These are phyloP conservation scores for Populus hybrid DNA, from an alignment of 441 rosid species.

Conservation along the genomic window DNA sequence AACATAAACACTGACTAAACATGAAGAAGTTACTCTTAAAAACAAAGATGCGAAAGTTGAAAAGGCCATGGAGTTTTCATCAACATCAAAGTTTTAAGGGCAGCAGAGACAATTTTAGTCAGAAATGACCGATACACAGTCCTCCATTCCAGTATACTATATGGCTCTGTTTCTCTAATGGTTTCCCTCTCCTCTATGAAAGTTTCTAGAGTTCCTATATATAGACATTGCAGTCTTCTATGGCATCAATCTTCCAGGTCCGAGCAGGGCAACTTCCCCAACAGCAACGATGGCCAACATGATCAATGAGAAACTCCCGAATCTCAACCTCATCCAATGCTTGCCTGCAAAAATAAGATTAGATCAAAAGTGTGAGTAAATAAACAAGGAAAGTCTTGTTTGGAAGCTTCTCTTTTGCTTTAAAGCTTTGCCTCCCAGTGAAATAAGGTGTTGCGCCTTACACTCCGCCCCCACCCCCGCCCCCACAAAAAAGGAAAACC, in stretches of 20 bases:
- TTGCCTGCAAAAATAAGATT: conserved; percentile 46
- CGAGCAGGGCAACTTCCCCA: conserved; percentile 99
- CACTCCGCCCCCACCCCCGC: too few species aligned
- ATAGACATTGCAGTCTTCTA: conserved; percentile 90
- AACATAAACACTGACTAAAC: neutral
- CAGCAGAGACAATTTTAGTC: neutral
- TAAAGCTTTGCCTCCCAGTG: too few species aligned
- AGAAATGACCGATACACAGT: neutral
- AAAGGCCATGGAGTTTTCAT: neutral
- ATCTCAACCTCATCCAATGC: conserved; percentile 86
- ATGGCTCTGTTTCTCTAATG: conserved; percentile 59
- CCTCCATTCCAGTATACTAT: conserved; percentile 6
- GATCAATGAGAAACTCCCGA: conserved; percentile 85
- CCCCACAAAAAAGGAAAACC: too few species aligned
- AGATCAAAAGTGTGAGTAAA: too few species aligned
- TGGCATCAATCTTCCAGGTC: conserved; percentile 76
- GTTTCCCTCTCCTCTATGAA: conserved; percentile 86
- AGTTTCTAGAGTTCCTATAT: conserved; percentile 88
- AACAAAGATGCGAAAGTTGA: neutral
- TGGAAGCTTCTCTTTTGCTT: too few species aligned
- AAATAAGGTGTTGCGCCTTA: too few species aligned
- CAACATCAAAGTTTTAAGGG: neutral
- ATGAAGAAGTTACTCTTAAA: neutral
- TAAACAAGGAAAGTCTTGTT: too few species aligned
- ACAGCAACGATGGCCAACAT: conserved; percentile 90